Base-by-base conservation (phyloP, 352 stramenopile genomes). In the Thalassiosira hispida region DNA sequence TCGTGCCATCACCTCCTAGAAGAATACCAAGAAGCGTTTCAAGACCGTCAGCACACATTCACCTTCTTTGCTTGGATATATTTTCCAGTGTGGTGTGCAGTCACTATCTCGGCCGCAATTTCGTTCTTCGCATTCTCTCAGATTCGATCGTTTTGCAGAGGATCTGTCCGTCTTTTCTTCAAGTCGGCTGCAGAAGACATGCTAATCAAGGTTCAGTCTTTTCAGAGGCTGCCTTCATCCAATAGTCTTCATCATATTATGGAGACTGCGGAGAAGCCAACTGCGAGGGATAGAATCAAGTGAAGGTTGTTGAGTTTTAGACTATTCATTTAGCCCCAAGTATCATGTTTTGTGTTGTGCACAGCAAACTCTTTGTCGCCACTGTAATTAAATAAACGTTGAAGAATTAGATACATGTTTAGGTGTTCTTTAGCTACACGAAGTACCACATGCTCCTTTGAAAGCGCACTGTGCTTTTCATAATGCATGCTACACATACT, bases 161-260 rank as follows among this genome's bases (percentile, higher is more conserved):
- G 78, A 35, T 79, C 65, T 9, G 78, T 85, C 4, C 42, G 78
- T 64, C 56, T 82, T 14, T 85, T 78, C 29, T 79, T 85, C 53
- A 79, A 57, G 49, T 61, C 69, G 12, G 52, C 61, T 33, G 75
- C 75, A 31, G 75, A 83, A 62, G 68, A 77, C 53, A 61, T 75
- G 9, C 33, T 83, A n/a, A 78, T 83, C 47, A 83, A 83, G 49
- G 75, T 83, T 27, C 57, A 73, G 29, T 79, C 67, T 7, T 68
- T 83, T 9, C 60, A 83, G 8, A 49, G 69, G 33, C 38, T 83
- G 8, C 62, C 75, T 47, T 75, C 67, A 29, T 68, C 55, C 23
- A 61, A 71, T 47, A 77, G 42, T 56, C 31, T 77, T 1, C 47
- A 77, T 29, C 57, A 42, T 25, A 57, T n/a, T n/a, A 42, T 68